phyloP scores from a whole-genome alignment of 805 yeast species.

The Suhomyces vadensis region DNA sequence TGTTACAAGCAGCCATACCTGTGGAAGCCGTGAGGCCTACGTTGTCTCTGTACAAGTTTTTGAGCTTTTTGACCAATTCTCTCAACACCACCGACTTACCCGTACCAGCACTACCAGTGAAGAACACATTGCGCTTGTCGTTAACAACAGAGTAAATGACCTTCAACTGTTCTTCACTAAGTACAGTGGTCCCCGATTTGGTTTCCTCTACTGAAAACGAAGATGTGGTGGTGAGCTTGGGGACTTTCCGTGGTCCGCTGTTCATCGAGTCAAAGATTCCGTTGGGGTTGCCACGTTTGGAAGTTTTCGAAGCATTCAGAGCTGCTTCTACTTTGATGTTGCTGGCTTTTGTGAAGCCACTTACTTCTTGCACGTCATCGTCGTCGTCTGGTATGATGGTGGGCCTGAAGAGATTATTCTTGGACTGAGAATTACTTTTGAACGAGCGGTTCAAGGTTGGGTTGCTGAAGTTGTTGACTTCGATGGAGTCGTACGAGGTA shows the following conservation, averaged over 20 bases:
- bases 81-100: conserved; percentile 75
- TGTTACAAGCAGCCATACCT: conserved; percentile 92
- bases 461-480: conserved; percentile 37
- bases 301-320: background rate
- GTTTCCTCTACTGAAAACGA: conserved; percentile 1
- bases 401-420: background rate
- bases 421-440: conserved; percentile 6
- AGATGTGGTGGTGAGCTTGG: conserved; percentile 14
- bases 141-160: conserved; percentile 55
- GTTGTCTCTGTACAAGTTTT: conserved; percentile 35
- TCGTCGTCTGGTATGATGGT: conserved; percentile 3
- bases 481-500: conserved; percentile 41
- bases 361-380: conserved; percentile 5
- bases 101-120: conserved; percentile 86
- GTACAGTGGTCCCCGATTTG: conserved; percentile 3
- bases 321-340: background rate
- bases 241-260: conserved; percentile 8
- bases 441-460: conserved; percentile 27
- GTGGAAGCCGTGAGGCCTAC: conserved; percentile 95
- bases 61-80: conserved; percentile 52
- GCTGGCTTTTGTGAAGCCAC: background rate
- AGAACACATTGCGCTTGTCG: conserved; percentile 58
- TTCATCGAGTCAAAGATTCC: background rate
- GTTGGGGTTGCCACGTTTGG: background rate
- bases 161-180: conserved; percentile 44